Base-by-base conservation (phyloP, 2,329 filamentous ascomycete genomes). In the Colletotrichum tanaceti region DNA sequence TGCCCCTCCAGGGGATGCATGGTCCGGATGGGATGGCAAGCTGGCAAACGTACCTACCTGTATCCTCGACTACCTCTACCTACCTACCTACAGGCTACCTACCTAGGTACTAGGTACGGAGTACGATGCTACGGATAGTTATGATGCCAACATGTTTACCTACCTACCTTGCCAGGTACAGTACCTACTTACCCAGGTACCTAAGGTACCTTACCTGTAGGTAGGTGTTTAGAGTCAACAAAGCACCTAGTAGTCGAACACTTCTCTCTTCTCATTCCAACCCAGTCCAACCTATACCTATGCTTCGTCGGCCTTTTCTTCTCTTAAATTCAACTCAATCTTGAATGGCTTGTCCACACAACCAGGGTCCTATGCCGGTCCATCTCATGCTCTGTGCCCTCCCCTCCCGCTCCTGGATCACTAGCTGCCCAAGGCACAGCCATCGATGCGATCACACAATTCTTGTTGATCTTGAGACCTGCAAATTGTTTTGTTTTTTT, bases 361-460 rank as follows among this genome's bases (percentile, higher is more conserved):
- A 7, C 44, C n/a, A 11, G n/a, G 35, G 57, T 49, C 32, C 10
- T 13, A 13, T 59, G 57, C 44, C 18, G 44, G 57, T 24, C 44
- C 43, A 39, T 24, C 20, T 49, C 57, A 59, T 59, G 57, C 57
- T 43, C 22, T 59, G 18, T 20, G 41, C 9, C 55, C 43, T 44
- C 18, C 20, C 22, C 54, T 22, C 28, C 43, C 24, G 41, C 38
- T 38, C 43, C 28, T 58, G n/a, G 47, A 32, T n/a, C 57, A 47
- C 18, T n/a, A 18, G 32, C 44, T 39, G 24, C 44, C 43, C 57
- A 49, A 49, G 44, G 32, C 57, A 59, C 57, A 6, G 43, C 20
- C 28, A 49, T 28, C 57, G 24, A 59, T 47, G 44, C 24, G 44
- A 59, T 59, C 32, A 49, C 43, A 22, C 57, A 6, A 16, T 20